phyloP scores from a whole-genome alignment of 345 rosid genomes.

The Balakata baccata region DNA sequence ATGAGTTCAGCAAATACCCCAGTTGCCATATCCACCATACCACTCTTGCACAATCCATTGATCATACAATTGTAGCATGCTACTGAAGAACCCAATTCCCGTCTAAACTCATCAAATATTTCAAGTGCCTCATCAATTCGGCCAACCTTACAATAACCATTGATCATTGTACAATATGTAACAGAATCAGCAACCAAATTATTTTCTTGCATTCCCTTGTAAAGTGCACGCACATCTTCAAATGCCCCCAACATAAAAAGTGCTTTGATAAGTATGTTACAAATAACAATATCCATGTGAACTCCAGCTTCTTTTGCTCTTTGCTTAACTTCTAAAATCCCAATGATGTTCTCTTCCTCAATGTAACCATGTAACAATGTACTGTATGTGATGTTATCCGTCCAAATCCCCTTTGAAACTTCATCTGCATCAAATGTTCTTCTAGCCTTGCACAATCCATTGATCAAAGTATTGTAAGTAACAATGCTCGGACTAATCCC shows the following conservation, averaged over 20 bases:
- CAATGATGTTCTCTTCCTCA: constrained; percentile 47
- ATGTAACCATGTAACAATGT: constrained; percentile 63
- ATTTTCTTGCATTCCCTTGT: constrained; percentile 55
- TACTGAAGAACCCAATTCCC: constrained; percentile 42
- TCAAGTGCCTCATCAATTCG: constrained; percentile 73
- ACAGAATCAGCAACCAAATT: constrained; percentile 50
- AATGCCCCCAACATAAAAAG: constrained; percentile 63
- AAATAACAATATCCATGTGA: constrained; percentile 61
- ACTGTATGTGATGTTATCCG: constrained; percentile 58
- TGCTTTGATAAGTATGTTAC: constrained; percentile 70
- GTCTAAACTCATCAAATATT: constrained; percentile 69
- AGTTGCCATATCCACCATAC: constrained; percentile 55
- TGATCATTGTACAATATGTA: constrained; percentile 58
- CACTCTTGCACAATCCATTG: constrained; percentile 56
- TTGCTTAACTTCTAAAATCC: constrained; percentile 49
- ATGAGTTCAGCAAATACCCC: constrained; percentile 54
- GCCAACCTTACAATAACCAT: constrained; percentile 57
- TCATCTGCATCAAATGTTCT: constrained; percentile 66
- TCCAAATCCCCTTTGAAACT: constrained; percentile 54
- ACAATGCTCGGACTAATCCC: constrained; percentile 54
- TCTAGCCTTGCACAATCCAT: constrained; percentile 64
- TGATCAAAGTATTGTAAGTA: constrained; percentile 59
- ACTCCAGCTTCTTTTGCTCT: constrained; percentile 51
- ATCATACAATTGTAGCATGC: constrained; percentile 60
- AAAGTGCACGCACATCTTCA: constrained; percentile 64